Evolutionary conservation across 257 asterid genomes (phyloP).

Genomic region (Buddleja alternifolia): DNA sequence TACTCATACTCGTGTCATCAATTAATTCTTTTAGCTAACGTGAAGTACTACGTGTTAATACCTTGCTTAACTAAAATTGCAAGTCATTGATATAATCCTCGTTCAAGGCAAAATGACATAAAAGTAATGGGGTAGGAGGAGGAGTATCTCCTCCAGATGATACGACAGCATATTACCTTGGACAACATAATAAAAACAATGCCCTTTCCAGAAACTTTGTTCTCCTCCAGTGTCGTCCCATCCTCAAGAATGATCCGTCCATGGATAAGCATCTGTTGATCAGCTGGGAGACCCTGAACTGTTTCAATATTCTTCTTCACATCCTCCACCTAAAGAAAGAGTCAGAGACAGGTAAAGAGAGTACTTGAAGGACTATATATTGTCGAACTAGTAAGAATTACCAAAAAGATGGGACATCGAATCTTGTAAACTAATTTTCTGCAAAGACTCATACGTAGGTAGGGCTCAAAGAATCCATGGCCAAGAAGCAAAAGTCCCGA

Average conservation of each 20-base stretch:
- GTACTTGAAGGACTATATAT: neutral
- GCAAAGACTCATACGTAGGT: no score
- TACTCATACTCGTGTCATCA: no score
- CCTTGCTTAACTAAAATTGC: neutral
- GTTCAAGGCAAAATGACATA: neutral
- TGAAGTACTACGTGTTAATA: neutral
- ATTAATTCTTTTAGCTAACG: no score
- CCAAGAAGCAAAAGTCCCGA: no score
- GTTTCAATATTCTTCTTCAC: constrained; percentile 62
- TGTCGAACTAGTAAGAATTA: neutral
- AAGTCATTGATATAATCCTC: constrained; percentile 6
- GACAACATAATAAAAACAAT: constrained; percentile 61
- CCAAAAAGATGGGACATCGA: neutral
- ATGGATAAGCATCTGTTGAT: constrained; percentile 66
- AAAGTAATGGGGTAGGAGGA: constrained; percentile 14
- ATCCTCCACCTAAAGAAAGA: constrained; percentile 49
- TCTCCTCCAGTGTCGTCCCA: constrained; percentile 58
- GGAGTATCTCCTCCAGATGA: constrained; percentile 1
- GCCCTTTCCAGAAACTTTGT: constrained; percentile 61
- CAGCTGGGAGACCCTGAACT: constrained; percentile 62
- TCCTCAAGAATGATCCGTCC: constrained; percentile 75
- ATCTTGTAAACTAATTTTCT: neutral
- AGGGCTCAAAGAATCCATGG: no score
- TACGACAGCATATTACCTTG: constrained; percentile 45
- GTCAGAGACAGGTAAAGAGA: neutral